phyloP scores from a whole-genome alignment of 192 early-diverging fungal genomes.

The Dispira simplex region DNA sequence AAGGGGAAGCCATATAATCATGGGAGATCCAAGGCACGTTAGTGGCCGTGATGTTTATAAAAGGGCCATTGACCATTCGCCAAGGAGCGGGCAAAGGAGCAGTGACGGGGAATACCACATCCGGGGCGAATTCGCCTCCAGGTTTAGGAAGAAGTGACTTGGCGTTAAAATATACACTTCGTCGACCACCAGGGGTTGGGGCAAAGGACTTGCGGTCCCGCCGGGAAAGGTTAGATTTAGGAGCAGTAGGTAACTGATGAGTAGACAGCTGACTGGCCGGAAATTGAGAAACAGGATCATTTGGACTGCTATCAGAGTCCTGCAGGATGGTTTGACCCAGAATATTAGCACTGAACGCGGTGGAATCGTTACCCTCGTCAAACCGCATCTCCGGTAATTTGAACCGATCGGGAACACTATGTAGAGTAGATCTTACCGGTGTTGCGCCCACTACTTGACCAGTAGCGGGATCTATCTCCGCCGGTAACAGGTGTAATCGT shows the following conservation, averaged over 20 bases:
- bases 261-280: not conserved
- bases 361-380: not conserved
- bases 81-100: slow-evolving; percentile 26
- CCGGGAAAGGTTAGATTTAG: not conserved
- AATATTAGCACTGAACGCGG: not conserved
- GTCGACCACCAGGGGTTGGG: not conserved
- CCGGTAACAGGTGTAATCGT: slow-evolving; percentile 36
- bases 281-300: not conserved
- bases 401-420: not conserved
- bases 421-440: not conserved
- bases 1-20: slow-evolving; percentile 30
- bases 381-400: not conserved
- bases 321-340: not conserved
- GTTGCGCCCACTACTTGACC: not conserved
- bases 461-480: slow-evolving; percentile 12
- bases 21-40: slow-evolving; percentile 44
- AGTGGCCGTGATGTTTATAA: slow-evolving; percentile 32
- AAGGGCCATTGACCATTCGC: slow-evolving; percentile 32
- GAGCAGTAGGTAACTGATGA: not conserved
- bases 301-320: not conserved
- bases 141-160: not conserved
- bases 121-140: not conserved
- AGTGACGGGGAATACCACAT: not conserved
- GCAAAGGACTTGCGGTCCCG: too few relatives aligned
- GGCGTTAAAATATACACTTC: not conserved